Base-by-base conservation (phyloP, 1,139 yeast species). In the Geotrichum cucujoidarum region DNA sequence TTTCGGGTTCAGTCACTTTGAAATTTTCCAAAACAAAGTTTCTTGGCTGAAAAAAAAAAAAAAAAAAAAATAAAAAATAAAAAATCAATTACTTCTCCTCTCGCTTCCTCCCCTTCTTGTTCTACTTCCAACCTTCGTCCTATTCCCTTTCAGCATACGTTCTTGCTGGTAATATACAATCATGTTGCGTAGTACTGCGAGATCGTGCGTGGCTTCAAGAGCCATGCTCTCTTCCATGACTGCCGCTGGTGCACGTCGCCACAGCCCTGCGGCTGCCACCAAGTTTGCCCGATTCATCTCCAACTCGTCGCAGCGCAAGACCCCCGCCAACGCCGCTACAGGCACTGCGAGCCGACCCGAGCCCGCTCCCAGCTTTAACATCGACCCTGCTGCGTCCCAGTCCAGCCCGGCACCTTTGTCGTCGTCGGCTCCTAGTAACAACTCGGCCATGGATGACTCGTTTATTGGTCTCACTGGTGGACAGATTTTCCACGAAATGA, bases 401-500 rank as follows among this genome's bases (percentile, higher is more conserved):
- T 30, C 47, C 14, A 20, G 43, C 21, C 39, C 25, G 18, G 14
- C 8, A 22, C 8, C 10, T 10, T 10, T 10, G 27, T 10, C 6
- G 27, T 10, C 6, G 27, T 6, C 6, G 8, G 38, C 29, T 7
- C 25, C 44, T 20, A 55, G 42, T 17, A 10, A 4, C 32, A 17
- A 47, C 38, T 38, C 55, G 31, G 56, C 59, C 11, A 57, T 57
- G 60, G 60, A 57, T 45, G 60, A 57, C 37, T 55, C 57, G 48
- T 83, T 90, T 62, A 87, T 92, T 54, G 98, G 98, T 11, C 77
- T 89, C 60, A 83, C 95, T 18, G 98, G 98, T 56, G 98, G 98
- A 58, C 95, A 92, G 71, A 89, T 92, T 55, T 92, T 92, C 72
- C 97, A 92, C 69, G 97, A 90, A 69, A 92, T 92, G 97, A 90